phyloP scores from a whole-genome alignment of 2,329 filamentous ascomycete species.

The Xylariaceae sp. region DNA sequence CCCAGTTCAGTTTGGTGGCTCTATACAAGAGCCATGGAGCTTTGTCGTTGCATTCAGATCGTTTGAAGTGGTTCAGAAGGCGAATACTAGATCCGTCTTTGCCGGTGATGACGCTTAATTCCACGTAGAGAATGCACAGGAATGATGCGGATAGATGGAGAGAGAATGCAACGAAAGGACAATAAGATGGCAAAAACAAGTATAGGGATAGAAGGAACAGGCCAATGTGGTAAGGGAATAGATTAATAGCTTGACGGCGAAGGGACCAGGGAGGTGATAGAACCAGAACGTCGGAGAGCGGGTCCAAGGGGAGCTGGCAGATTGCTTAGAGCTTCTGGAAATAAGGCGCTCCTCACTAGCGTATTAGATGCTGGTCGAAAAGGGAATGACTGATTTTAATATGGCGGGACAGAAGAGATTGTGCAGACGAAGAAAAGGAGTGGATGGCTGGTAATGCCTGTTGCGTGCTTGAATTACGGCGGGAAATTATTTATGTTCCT shows the following conservation, averaged over 20 bases:
- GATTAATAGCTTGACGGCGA: slow-evolving; percentile 40
- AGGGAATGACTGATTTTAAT: slow-evolving; percentile 41
- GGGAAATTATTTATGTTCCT: slow-evolving; percentile 29
- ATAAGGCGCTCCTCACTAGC: slow-evolving; percentile 44
- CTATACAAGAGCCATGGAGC: slow-evolving; percentile 46
- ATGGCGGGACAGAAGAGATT: slow-evolving; percentile 31
- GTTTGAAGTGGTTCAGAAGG: slow-evolving; percentile 23
- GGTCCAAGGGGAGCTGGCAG: slow-evolving; percentile 41
- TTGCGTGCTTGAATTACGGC: slow-evolving; percentile 12
- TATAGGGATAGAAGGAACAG: slow-evolving; percentile 29
- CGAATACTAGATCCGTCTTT: slow-evolving; percentile 7
- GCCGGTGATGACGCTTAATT: slow-evolving; percentile 20
- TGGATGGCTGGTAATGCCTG: slow-evolving; percentile 22
- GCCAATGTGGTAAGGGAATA: slow-evolving; percentile 27
- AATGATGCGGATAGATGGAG: slow-evolving; percentile 19
- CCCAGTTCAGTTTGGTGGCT: slow-evolving; percentile 39
- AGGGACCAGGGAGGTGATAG: slow-evolving; percentile 41
- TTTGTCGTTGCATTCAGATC: slow-evolving; percentile 46
- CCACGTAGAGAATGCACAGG: slow-evolving; percentile 25
- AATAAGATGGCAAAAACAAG: slow-evolving; percentile 21
- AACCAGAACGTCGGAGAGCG: slow-evolving; percentile 43
- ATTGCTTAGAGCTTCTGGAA: slow-evolving; percentile 43
- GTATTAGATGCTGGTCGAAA: slow-evolving; percentile 40
- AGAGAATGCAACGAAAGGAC: slow-evolving; percentile 23
- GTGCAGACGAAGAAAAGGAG: slow-evolving; percentile 31